Percentiles rank a stretch among this genome's conserved stretches.
Evolutionary conservation across 768 basidiomycete genomes (phyloP).

Genomic region (Hericium alpestre): DNA sequence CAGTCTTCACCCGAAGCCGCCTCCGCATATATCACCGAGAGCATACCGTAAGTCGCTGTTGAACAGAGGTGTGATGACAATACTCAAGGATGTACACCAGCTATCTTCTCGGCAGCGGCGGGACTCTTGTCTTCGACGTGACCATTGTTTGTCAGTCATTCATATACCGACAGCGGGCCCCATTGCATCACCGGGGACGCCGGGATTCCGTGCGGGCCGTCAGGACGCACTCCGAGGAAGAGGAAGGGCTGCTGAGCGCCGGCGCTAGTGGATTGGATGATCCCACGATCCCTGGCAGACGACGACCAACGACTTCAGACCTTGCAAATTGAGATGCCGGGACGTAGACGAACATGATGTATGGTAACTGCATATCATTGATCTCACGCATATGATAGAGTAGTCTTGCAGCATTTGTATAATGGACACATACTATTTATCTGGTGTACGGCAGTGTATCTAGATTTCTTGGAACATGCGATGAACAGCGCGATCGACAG

Average conservation of each 20-base stretch:
- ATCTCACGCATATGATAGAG: no score
- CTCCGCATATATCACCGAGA: conserved; percentile 62
- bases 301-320: conserved; percentile 8
- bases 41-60: conserved; percentile 59
- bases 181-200: conserved; percentile 13
- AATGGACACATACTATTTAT: no score
- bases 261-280: conserved; percentile 7
- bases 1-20: conserved; percentile 54
- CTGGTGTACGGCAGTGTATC: no score
- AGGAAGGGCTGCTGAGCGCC: conserved; percentile 13
- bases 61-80: not conserved
- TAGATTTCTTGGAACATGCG: no score
- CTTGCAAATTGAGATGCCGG: no score
- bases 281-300: conserved; percentile 8
- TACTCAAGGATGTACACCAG: conserved; percentile 26
- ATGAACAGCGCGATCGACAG: no score
- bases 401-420: no score
- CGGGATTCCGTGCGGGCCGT: conserved; percentile 12
- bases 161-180: conserved; percentile 52
- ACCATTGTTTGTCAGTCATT: conserved; percentile 82
- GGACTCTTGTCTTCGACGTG: conserved; percentile 88
- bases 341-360: no score
- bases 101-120: conserved; percentile 85
- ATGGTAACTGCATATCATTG: no score
- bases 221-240: conserved; percentile 16